A percentile compares a stretch with the other conserved stretches of the same genome.
Evolutionary conservation across 306 rosid genomes (phyloP).

Genomic region (Nissolia schottii): DNA sequence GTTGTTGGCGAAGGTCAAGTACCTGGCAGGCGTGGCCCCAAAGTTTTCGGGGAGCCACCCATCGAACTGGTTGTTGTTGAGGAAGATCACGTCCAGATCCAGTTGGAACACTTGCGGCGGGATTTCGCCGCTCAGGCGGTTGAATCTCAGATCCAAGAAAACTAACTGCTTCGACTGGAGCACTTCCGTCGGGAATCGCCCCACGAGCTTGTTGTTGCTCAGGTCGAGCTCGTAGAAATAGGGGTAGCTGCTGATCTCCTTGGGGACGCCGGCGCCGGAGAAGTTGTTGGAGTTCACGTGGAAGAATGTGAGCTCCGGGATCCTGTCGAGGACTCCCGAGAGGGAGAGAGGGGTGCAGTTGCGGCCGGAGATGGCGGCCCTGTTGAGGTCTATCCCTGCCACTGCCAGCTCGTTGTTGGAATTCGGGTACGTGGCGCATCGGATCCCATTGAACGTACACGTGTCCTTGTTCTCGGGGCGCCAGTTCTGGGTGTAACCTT

Average conservation of each 20-base stretch:
- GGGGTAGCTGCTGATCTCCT: not conserved
- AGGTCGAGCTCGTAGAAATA: slow-evolving; percentile 73
- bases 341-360: not conserved
- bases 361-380: not conserved
- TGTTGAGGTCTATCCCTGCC: slow-evolving; percentile 58
- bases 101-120: slow-evolving; percentile 29
- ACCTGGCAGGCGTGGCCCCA: slow-evolving; percentile 56
- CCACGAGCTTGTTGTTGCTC: slow-evolving; percentile 47
- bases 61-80: slow-evolving; percentile 55
- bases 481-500: slow-evolving; percentile 14
- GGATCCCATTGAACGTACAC: slow-evolving; percentile 27
- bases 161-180: slow-evolving; percentile 19
- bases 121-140: slow-evolving; percentile 22
- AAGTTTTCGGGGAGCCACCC: slow-evolving; percentile 41
- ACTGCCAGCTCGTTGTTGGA: not conserved
- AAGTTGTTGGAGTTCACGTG: slow-evolving; percentile 78
- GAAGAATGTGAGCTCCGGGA: slow-evolving; percentile 51
- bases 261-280: slow-evolving; percentile 29
- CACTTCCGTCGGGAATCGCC: slow-evolving; percentile 39
- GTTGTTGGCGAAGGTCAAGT: slow-evolving; percentile 69
- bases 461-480: rapidly evolving
- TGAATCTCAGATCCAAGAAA: slow-evolving; percentile 76
- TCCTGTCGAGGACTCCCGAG: not conserved
- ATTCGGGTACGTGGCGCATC: slow-evolving; percentile 18
- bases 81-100: slow-evolving; percentile 58